phyloP scores from a whole-genome alignment of 805 yeast species.

The Kregervanrija pseudodelftensis region DNA sequence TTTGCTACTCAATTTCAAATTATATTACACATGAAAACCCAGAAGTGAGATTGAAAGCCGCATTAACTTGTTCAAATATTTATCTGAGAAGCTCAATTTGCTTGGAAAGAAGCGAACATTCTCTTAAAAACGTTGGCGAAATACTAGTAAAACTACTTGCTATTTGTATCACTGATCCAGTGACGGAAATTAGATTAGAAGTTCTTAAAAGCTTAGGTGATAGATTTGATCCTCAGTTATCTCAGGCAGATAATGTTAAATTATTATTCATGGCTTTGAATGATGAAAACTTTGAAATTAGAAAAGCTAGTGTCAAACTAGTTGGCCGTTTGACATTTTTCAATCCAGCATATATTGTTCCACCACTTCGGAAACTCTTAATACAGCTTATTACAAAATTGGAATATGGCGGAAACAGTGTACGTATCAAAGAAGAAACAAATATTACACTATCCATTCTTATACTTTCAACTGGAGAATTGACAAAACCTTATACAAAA shows the following conservation, averaged over 20 bases:
- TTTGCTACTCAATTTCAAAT: constrained; percentile 72
- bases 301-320: constrained; percentile 68
- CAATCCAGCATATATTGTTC: constrained; percentile 94
- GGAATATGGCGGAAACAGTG: constrained; percentile 69
- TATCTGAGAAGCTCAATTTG: constrained; percentile 79
- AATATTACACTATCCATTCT: constrained; percentile 68
- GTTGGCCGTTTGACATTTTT: constrained; percentile 79
- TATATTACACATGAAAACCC: constrained; percentile 78
- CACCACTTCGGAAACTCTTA: constrained; percentile 79
- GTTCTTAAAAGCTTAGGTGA: constrained; percentile 68
- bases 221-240: constrained; percentile 81
- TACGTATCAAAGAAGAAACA: constrained; percentile 77
- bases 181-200: constrained; percentile 76
- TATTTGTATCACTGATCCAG: constrained; percentile 82
- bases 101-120: constrained; percentile 70
- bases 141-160: constrained; percentile 76
- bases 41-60: constrained; percentile 76
- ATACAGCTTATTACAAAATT: constrained; percentile 80
- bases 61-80: constrained; percentile 72
- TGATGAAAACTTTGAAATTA: constrained; percentile 81
- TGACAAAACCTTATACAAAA: constrained; percentile 85
- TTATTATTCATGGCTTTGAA: constrained; percentile 81
- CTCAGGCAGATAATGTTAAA: constrained; percentile 88
- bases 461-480: constrained; percentile 68
- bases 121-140: constrained; percentile 76